phyloP scores from a whole-genome alignment of 2,329 filamentous ascomycete genomes.

The Epicoccum sorghinum region DNA sequence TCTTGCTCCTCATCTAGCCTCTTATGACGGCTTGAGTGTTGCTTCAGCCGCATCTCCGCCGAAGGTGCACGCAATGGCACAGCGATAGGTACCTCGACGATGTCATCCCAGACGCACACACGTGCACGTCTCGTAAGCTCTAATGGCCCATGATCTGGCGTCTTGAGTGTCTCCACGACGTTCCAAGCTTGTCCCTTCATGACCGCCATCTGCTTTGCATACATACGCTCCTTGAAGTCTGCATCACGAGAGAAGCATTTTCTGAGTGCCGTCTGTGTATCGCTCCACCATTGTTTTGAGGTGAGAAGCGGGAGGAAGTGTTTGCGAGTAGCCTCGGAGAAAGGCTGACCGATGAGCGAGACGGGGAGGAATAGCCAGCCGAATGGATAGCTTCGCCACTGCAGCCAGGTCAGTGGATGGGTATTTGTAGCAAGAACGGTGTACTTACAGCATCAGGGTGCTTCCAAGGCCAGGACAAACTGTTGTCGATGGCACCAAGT shows the following conservation, averaged over 20 bases:
- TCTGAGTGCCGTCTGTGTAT: slow-evolving; percentile 86
- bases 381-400: slow-evolving; percentile 89
- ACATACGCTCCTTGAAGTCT: slow-evolving; percentile 99
- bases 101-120: slow-evolving; percentile 97
- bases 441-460: slow-evolving; percentile 81
- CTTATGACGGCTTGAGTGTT: slow-evolving; percentile 47
- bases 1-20: slow-evolving; percentile 65
- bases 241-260: slow-evolving; percentile 88
- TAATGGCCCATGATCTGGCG: slow-evolving; percentile 86
- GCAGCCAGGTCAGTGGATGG: slow-evolving; percentile 26
- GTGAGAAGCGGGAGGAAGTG: slow-evolving; percentile 97
- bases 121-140: slow-evolving; percentile 89
- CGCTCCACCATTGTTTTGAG: slow-evolving; percentile 95
- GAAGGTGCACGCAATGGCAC: slow-evolving; percentile 86
- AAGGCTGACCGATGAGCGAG: slow-evolving; percentile 92
- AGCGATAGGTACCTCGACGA: slow-evolving; percentile 93
- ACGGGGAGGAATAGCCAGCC: slow-evolving; percentile 98
- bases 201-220: slow-evolving; percentile 95
- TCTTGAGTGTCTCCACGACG: slow-evolving; percentile 95
- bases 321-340: slow-evolving; percentile 89
- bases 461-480: slow-evolving; percentile 98
- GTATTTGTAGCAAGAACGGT: background rate
- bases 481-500: slow-evolving; percentile 96
- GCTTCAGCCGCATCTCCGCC: slow-evolving; percentile 78
- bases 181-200: slow-evolving; percentile 99